Conservation (phyloP, 2,329 filamentous ascomycete species). For the Tolypocladium inflatum region DNA sequence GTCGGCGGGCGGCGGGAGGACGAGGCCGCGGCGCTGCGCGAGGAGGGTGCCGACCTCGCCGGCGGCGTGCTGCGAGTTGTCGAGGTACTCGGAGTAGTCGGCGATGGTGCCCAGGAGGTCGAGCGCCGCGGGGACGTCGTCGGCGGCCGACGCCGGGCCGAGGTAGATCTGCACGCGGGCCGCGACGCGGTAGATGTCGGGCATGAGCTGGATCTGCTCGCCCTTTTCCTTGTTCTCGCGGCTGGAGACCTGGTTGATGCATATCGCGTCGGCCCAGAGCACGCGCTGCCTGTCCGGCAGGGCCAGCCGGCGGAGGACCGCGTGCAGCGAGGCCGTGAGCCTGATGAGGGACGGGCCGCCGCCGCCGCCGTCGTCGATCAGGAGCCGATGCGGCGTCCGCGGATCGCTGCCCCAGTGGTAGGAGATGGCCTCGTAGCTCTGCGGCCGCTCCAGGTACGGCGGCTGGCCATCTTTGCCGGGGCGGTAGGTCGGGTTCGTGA, state of each 20-base stretch:
- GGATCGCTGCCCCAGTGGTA: conserved; percentile 6
- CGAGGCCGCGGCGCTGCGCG: conserved; percentile 2
- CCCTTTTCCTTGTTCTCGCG: conserved; percentile 5
- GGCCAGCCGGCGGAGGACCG: conserved; percentile 1
- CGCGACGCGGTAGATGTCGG: conserved; percentile 5
- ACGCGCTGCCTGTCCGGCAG: conserved; percentile 1
- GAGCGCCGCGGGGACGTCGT: conserved; percentile 1
- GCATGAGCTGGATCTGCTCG: conserved; percentile 7
- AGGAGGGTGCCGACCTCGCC: conserved; percentile 4
- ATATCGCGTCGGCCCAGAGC: conserved; percentile 9
- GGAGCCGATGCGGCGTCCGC: neutral
- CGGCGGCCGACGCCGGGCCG: conserved; percentile 1
- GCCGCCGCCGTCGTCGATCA: neutral
- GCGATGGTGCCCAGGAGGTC: conserved; percentile 2
- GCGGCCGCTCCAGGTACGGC: neutral
- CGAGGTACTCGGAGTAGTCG: conserved; percentile 5
- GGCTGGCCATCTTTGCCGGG: neutral
- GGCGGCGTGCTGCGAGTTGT: conserved; percentile 1
- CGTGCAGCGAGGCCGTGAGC: conserved; percentile 3
- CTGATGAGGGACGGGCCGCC: neutral
- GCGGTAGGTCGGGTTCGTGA: conserved; percentile 1
- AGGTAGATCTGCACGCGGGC: conserved; percentile 5
- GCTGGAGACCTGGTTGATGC: conserved; percentile 7
- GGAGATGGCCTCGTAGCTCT: conserved; percentile 4
- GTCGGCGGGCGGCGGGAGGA: conserved; percentile 2